Evolutionary conservation across 495 filamentous ascomycete genomes (phyloP).

Genomic region (Trichoderma gamsii): DNA sequence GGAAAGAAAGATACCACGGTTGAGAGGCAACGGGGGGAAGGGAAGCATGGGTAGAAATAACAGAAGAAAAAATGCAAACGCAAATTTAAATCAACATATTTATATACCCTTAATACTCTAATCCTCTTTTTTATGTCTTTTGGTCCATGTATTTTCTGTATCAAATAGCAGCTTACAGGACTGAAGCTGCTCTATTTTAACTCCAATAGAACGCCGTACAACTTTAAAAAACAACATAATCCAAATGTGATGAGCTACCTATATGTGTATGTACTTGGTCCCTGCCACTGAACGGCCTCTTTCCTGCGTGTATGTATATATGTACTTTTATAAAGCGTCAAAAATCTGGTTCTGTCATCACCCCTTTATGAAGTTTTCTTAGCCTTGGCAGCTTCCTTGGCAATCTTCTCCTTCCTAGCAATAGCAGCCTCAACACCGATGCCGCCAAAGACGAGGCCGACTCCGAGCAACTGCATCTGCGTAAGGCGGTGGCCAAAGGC

Average conservation of each 20-base stretch:
- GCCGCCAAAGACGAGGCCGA: constrained; percentile 88
- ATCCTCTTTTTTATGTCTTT: neutral
- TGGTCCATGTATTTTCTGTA: neutral
- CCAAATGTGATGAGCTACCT: too few relatives aligned
- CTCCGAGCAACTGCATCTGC: constrained; percentile 81
- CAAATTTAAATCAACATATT: neutral
- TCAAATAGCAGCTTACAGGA: neutral
- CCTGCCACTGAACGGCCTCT: too few relatives aligned
- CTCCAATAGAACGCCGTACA: neutral
- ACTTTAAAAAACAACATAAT: too few relatives aligned
- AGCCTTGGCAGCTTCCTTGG: constrained; percentile 64
- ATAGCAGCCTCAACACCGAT: constrained; percentile 86
- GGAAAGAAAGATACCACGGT: neutral
- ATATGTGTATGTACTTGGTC: too few relatives aligned
- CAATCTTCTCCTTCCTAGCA: constrained; percentile 73
- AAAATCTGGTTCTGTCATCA: too few relatives aligned
- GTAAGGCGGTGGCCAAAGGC: constrained; percentile 87
- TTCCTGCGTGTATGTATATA: too few relatives aligned
- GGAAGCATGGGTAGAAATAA: neutral
- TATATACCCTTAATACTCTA: neutral
- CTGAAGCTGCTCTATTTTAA: neutral
- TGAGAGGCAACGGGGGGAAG: neutral
- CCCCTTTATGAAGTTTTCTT: constrained; percentile 22
- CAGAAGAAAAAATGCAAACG: neutral
- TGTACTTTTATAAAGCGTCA: too few relatives aligned